These are phyloP conservation scores for Dioscorea dumetorum DNA, from an alignment of 106 monocot genomes.

Conservation along the genomic window DNA sequence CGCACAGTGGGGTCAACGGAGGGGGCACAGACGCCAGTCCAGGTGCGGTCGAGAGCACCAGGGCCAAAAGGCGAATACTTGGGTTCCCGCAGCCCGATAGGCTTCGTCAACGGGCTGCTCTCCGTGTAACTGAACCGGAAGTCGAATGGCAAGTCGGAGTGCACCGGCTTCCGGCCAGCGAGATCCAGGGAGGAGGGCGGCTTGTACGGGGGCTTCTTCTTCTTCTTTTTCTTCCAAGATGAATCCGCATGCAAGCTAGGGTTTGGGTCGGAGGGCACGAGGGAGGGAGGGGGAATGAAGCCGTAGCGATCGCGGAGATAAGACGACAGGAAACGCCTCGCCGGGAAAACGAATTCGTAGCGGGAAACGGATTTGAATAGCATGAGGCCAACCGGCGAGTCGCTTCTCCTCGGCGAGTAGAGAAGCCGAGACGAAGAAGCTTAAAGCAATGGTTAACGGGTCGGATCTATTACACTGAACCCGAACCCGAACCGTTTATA, in stretches of 20 bases:
- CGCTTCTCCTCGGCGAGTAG: too few species aligned
- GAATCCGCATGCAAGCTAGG: too few species aligned
- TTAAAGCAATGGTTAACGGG: too few species aligned
- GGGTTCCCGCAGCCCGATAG: constrained; percentile 81
- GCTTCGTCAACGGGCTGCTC: constrained; percentile 47
- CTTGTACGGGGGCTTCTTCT: constrained; percentile 58
- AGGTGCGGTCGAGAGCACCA: constrained; percentile 51
- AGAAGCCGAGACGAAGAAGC: too few species aligned
- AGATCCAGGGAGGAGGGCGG: constrained; percentile 77
- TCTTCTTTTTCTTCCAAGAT: constrained; percentile 2
- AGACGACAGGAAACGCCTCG: not conserved
- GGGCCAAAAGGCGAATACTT: constrained; percentile 95
- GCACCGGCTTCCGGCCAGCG: constrained; percentile 26
- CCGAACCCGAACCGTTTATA: too few species aligned
- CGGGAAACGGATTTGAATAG: constrained; percentile 4
- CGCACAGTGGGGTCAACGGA: constrained; percentile 67
- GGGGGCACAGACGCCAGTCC: constrained; percentile 84
- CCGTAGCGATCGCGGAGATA: constrained; percentile 52
- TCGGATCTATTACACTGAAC: too few species aligned
- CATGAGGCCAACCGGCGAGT: not conserved
- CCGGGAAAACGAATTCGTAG: constrained; percentile 7
- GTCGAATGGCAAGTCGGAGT: constrained; percentile 67
- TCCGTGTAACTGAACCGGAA: constrained; percentile 83
- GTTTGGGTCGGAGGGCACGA: constrained; percentile 16
- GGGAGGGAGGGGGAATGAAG: constrained; percentile 68